A percentile compares a stretch with the other conserved stretches of the same genome.
phyloP scores from a whole-genome alignment of 2,329 filamentous ascomycete genomes.

The Paecilomyces variotii region DNA sequence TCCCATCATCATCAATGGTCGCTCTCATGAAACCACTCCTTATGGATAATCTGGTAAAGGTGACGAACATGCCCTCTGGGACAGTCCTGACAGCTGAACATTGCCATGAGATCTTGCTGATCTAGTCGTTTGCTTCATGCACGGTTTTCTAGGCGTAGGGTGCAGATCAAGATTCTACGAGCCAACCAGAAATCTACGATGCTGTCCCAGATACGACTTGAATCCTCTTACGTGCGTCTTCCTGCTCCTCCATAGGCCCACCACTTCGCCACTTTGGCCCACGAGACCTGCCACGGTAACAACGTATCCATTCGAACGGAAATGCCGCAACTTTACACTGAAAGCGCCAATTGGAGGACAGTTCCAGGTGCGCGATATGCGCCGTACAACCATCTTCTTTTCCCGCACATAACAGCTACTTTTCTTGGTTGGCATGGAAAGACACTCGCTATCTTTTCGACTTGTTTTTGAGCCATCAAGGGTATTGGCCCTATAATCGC shows the following conservation, averaged over 20 bases:
- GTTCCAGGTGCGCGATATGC: not conserved
- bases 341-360: not conserved
- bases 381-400: not conserved
- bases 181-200: not conserved
- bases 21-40: too few species aligned
- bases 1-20: too few species aligned
- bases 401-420: not conserved
- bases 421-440: not conserved
- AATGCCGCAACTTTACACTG: not conserved
- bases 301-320: not conserved
- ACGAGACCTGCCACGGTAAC: not conserved
- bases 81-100: too few species aligned
- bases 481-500: too few species aligned
- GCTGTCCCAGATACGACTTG: not conserved
- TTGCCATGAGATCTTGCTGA: not conserved
- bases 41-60: too few species aligned
- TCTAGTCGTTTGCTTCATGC: not conserved
- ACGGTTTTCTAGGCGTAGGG: not conserved
- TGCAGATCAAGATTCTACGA: not conserved
- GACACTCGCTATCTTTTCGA: not conserved
- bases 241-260: not conserved
- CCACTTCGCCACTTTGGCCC: not conserved
- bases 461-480: too few species aligned
- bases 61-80: too few species aligned
- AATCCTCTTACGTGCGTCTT: not conserved